Base-by-base conservation (phyloP, 225 moss, liverwort and hornwort species). In the Straminergon stramineum region DNA sequence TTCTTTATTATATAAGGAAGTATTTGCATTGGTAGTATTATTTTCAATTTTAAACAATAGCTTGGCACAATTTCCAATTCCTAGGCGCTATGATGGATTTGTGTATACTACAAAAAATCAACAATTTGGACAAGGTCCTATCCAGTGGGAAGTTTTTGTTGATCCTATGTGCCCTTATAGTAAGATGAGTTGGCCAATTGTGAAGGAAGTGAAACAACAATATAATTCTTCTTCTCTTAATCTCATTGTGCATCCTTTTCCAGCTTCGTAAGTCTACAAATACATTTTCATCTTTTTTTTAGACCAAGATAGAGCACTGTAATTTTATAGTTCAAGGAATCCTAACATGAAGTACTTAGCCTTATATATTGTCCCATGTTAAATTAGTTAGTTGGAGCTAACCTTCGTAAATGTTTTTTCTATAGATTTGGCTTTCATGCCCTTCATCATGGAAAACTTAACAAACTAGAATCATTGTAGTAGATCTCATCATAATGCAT, bases 311-410 rank as follows among this genome's bases (percentile, higher is more conserved):
- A 39, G 17, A 7, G 56, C 21, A 15, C 23, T 51, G 19, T 28
- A 30, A n/a, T 19, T 73, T 71, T 4, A 83, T 10, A 23, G 34
- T 23, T 3, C 10, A 63, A 64, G 1, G 14, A 62, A 32, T 1
- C 5, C 7, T 24, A 17, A 51, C 1, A 16, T 0, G 0, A 37
- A 0, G 1, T 51, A n/a, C n/a, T n/a, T n/a, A 52, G 12, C 66
- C 4, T 55, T 19, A 53, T 4, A 68, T 55, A 30, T 53, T 55
- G 2, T n/a, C 19, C 23, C 5, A n/a, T 4, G 2, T 55, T 52
- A 35, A 34, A 67, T 75, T 63, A 35, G 24, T 52, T 75, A 41
- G 17, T 32, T 63, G 10, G 3, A 82, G 2, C 31, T 22, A 62
- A 62, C 5, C 11, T 51, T 37, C 5, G 27, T 19, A 35, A 62